These are phyloP conservation scores for Eucalyptus paniculata DNA, from an alignment of 345 rosid genomes.

Conservation along the genomic window DNA sequence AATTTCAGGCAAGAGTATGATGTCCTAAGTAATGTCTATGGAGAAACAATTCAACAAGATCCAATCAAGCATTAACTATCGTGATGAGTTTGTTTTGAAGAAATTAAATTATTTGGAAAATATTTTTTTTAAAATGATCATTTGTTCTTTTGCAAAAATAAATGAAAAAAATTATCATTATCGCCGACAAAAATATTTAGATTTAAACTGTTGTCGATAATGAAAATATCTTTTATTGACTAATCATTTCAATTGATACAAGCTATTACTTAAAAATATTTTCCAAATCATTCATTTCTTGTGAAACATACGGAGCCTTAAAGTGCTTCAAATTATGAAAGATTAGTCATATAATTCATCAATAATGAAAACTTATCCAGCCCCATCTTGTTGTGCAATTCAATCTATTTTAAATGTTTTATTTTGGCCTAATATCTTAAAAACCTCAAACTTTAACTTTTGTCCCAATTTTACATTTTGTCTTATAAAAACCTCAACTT, in stretches of 20 bases:
- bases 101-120: neutral
- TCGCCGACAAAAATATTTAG: rapidly evolving
- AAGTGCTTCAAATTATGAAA: neutral
- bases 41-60: neutral
- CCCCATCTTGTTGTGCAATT: neutral
- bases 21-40: neutral
- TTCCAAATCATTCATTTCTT: neutral
- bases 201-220: rapidly evolving
- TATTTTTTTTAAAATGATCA: rapidly evolving
- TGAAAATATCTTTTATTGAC: neutral
- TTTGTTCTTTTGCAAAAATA: neutral
- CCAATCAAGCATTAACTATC: neutral
- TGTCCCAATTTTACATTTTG: no score
- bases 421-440: no score
- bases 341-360: neutral
- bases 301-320: rapidly evolving
- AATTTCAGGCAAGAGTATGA: neutral
- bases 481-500: no score
- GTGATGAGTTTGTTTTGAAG: neutral
- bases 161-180: neutral
- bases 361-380: neutral
- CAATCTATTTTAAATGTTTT: neutral
- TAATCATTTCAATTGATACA: neutral
- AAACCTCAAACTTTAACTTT: no score
- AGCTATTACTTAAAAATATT: neutral